Evolutionary conservation across 2,329 filamentous ascomycete species (phyloP), one percentile per base, ranked within the genome.

Genomic region (Aspergillus uvarum): DNA sequence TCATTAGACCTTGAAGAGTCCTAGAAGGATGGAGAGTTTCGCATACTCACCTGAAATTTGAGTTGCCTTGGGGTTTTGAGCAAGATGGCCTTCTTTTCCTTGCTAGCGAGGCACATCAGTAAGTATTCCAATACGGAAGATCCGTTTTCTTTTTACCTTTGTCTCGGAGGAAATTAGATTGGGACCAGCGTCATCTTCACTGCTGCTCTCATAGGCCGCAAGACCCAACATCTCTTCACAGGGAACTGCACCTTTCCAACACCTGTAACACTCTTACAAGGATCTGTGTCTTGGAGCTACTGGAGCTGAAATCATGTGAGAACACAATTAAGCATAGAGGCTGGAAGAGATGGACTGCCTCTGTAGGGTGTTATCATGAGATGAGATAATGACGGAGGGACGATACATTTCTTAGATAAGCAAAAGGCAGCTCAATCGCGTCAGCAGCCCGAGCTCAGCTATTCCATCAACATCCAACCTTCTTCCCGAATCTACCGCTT

Each of bases 201-300:
- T 79, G 64, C 78, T 80, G 63, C 77, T 80, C 50, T 74, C 75
- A 65, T 81, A 81, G 38, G 69, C 73, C 24, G 68, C 76, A 16
- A 81, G 73, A 32, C 73, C 75, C 47, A 78, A 69, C 77, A 79
- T 78, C 51, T 62, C 67, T 61, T 54, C 50, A 56, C 49, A 53
- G 62, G 47, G 35, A 48, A 51, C 14, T 51, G 47, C 4, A 7
- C 7, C 31, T 32, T 12, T 32, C 31, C 31, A 8, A 32, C 31
- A 12, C 31, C 31, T 12, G 14, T 35, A 16, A 6, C 5, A 16
- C 32, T 16, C 14, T 5, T 35, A 12, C 10, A 12, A 5, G 12
- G 14, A 16, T 12, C 14, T 35, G 11, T 12, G 10, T 10, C 32
- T 16, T 4, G 12, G 11, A 16, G 32, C 32, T 16, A 16, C 32